A percentile compares a stretch with the other conserved stretches of the same genome.
phyloP scores from a whole-genome alignment of 192 early-diverging fungal species.

The Blastocladiella britannica region DNA sequence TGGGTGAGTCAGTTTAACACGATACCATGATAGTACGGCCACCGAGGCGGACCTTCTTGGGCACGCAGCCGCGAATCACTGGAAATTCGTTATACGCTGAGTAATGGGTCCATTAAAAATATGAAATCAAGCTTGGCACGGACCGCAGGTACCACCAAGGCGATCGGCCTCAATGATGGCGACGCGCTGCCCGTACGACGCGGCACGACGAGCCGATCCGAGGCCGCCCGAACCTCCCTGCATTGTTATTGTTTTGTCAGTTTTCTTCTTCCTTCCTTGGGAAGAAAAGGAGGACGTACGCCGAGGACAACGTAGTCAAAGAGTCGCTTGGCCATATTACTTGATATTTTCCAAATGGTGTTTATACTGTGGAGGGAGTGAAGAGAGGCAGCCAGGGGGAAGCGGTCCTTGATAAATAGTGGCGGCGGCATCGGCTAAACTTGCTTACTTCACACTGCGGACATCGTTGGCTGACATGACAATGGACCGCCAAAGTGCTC shows the following conservation, averaged over 20 bases:
- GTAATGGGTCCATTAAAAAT: background rate
- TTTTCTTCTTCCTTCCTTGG: background rate
- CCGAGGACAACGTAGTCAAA: constrained; percentile 94
- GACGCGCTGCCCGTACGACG: constrained; percentile 73
- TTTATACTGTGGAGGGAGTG: background rate
- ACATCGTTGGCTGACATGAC: too few relatives aligned
- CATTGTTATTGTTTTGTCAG: too few relatives aligned
- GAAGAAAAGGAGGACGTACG: constrained; percentile 29
- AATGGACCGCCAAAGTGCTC: too few relatives aligned
- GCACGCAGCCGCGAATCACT: constrained; percentile 89
- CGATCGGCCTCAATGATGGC: constrained; percentile 67
- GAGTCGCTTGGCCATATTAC: constrained; percentile 6
- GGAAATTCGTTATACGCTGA: constrained; percentile 36
- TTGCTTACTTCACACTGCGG: too few relatives aligned
- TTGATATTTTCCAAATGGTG: background rate
- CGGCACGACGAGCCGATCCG: constrained; percentile 81
- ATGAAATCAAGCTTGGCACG: too few relatives aligned
- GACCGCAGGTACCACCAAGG: constrained; percentile 32
- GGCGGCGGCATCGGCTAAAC: too few relatives aligned
- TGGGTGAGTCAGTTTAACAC: background rate
- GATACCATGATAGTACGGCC: background rate
- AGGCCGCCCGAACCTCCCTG: constrained; percentile 40
- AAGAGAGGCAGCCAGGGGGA: background rate
- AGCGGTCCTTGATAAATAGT: too few relatives aligned
- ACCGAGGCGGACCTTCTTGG: too few relatives aligned